A percentile compares a stretch with the other conserved stretches of the same genome.
Conservation (phyloP, 208 protist genomes). For the Herpetomonas samuelpessoai region DNA sequence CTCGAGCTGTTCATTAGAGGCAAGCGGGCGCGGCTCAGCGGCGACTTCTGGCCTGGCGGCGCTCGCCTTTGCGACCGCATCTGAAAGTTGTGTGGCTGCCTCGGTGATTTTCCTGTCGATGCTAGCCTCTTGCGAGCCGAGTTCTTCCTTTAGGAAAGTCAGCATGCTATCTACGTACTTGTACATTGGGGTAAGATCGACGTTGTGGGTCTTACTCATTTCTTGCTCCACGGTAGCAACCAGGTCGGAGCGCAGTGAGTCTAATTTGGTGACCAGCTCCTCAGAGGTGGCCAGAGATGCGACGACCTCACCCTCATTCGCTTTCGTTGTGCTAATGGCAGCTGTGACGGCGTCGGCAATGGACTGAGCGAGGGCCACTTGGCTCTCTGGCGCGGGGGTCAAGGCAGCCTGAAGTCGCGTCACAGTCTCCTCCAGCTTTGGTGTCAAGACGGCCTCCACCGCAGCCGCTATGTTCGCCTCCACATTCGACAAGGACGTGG, state of each 20-base stretch:
- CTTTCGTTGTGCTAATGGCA: not conserved
- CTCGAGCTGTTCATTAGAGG: not conserved
- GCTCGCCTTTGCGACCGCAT: constrained; percentile 4
- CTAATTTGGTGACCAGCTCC: constrained; percentile 9
- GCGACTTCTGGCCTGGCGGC: not conserved
- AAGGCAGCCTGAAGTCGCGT: not conserved
- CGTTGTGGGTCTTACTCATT: constrained; percentile 52
- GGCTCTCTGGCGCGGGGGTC: not conserved
- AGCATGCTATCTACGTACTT: constrained; percentile 77
- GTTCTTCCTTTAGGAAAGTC: constrained; percentile 48
- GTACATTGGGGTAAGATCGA: constrained; percentile 78
- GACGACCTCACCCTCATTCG: not conserved
- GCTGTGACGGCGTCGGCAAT: not conserved
- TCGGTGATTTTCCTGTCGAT: constrained; percentile 27
- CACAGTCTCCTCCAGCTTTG: constrained; percentile 14
- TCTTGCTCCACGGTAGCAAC: constrained; percentile 42
- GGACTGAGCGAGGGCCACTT: constrained; percentile 2
- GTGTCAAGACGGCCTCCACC: constrained; percentile 48
- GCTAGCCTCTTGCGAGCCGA: constrained; percentile 30
- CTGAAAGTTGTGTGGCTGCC: constrained; percentile 17
- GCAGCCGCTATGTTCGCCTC: constrained; percentile 29
- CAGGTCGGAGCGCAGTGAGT: constrained; percentile 37
- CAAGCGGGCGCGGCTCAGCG: not conserved
- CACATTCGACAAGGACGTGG: constrained; percentile 3
- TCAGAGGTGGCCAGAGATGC: not conserved